Evolutionary conservation across 495 filamentous ascomycete species (phyloP).

Genomic region (Neurospora sp.): DNA sequence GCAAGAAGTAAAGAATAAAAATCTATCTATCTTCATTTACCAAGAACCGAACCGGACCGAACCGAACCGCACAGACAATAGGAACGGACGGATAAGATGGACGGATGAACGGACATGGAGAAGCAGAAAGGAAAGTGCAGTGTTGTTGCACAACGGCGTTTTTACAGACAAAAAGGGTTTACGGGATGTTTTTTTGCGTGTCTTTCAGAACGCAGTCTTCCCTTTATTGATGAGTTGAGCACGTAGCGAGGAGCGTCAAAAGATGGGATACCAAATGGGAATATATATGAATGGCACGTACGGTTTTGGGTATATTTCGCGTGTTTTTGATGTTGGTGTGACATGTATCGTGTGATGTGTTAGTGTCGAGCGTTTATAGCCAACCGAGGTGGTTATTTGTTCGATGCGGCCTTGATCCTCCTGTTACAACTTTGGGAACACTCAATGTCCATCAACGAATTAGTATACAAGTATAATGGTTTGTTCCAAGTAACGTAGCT

Average conservation of each 20-base stretch:
- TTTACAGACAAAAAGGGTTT: not conserved
- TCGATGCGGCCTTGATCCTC: not conserved
- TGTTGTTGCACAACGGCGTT: not conserved
- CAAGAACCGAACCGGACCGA: not conserved
- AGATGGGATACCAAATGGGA: not conserved
- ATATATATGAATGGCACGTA: not conserved
- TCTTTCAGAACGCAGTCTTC: not conserved
- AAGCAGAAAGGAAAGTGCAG: not conserved
- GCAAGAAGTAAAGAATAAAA: constrained; percentile 57
- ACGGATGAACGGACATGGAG: not conserved
- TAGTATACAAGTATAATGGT: not conserved
- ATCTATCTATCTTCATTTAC: not conserved
- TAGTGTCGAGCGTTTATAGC: not conserved
- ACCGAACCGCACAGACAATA: not conserved
- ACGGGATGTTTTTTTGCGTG: not conserved
- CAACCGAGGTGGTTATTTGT: not conserved
- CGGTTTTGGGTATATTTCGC: not conserved
- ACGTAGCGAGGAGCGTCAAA: not conserved
- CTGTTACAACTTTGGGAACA: not conserved
- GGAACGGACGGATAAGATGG: not conserved
- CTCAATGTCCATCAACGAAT: not conserved
- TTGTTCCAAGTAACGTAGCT: not conserved
- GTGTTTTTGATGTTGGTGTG: too few species aligned
- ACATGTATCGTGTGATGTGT: not conserved
- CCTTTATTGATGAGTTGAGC: not conserved